A percentile compares a stretch with the other conserved stretches of the same genome.
Evolutionary conservation across 352 stramenopile genomes (phyloP).

Genomic region (Globisporangium acanthophoron): DNA sequence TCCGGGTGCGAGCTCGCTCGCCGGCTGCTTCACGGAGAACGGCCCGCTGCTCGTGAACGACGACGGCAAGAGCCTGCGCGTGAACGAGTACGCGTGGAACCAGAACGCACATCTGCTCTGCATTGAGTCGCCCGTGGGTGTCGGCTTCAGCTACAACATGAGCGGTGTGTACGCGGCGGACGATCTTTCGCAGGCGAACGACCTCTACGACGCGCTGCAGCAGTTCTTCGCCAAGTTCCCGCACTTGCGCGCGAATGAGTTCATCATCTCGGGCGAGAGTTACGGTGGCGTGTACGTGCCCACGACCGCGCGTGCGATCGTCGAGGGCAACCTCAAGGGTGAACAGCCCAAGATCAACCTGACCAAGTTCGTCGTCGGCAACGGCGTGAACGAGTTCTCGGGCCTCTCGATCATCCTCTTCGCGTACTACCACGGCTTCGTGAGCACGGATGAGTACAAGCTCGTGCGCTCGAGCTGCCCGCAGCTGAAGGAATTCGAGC

Average conservation of each 20-base stretch:
- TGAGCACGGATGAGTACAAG: constrained; percentile 64
- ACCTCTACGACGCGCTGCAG: constrained; percentile 77
- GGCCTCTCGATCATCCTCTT: constrained; percentile 60
- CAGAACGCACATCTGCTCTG: constrained; percentile 47
- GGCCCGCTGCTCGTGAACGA: constrained; percentile 59
- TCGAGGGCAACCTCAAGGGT: constrained; percentile 31
- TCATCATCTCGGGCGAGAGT: constrained; percentile 76
- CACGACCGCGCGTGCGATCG: constrained; percentile 45
- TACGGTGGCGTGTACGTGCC: constrained; percentile 82
- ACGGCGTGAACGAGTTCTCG: constrained; percentile 61
- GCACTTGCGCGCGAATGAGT: constrained; percentile 67
- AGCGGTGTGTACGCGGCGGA: constrained; percentile 63
- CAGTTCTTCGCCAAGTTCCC: constrained; percentile 88
- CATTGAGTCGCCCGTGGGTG: constrained; percentile 56
- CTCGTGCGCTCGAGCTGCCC: constrained; percentile 43
- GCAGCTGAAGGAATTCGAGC: constrained; percentile 40
- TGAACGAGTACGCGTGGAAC: constrained; percentile 60
- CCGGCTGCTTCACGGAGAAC: constrained; percentile 63
- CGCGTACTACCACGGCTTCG: constrained; percentile 76
- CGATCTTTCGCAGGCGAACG: constrained; percentile 55
- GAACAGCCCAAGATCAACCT: constrained; percentile 19
- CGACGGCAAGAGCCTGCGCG: constrained; percentile 33
- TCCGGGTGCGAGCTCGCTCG: constrained; percentile 50
- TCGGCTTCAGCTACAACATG: constrained; percentile 62
- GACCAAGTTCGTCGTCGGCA: constrained; percentile 89